Base-by-base conservation (phyloP, 2,329 filamentous ascomycete genomes). In the Colletotrichum orchidophilum region DNA sequence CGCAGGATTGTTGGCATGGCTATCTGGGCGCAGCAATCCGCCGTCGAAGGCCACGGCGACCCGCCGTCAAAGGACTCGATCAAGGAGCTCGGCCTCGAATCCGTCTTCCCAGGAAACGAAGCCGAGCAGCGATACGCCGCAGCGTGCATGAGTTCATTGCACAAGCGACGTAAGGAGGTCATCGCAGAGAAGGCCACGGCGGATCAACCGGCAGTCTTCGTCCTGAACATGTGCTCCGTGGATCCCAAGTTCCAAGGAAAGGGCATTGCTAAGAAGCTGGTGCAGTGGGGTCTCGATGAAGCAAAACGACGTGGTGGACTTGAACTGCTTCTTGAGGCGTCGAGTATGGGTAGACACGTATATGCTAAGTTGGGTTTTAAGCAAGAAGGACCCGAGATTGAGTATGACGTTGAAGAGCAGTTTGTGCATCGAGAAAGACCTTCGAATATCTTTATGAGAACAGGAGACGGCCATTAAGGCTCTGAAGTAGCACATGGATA, bases 1-100 rank as follows among this genome's bases (percentile, higher is more conserved):
- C 78, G 77, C 50, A 63, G 73, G 9, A 80, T 89, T n/a, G 88
- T 80, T 11, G 88, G 88, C 18, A 70, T 87, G 31, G 87, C 88
- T 3, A 85, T 89, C 66, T 91, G 88, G 88, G 75, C 80, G 9
- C 88, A 90, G 73, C 77, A 81, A 0, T 89, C 88, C 0, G 77
- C 80, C 7, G 82, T 88, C 0, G 79, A 82, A 2, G 87, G 87
- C 13, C 76, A 82, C 59, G 88, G 88, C 13, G 83, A 86, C 29
- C 72, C 69, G 27, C 82, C 79, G 1, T 66, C 79, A 5, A 76
- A 79, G 15, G 79, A 83, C 24, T 74, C 85, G 3, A 74, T 73
- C 63, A 61, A 68, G 7, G 74, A 64, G 0, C 64, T 80, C 35
- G 76, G 82, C 39, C 73, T 85, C 1, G 76, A 81, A 9, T 76